Evolutionary conservation across 768 basidiomycete species (phyloP).

Genomic region (Podaxis mareebaensis): DNA sequence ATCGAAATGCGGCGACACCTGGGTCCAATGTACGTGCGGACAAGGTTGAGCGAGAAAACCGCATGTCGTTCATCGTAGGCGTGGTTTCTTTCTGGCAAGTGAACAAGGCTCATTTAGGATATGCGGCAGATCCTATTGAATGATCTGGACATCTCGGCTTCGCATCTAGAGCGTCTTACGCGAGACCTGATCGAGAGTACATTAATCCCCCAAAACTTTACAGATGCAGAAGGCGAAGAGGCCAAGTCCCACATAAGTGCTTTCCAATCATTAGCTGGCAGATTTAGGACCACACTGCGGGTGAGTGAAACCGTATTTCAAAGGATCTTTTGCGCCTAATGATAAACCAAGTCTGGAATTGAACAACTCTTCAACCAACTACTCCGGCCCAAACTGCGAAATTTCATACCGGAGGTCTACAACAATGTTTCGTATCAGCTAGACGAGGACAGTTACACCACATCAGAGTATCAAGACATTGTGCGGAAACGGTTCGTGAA

Average conservation of each 20-base stretch:
- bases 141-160: conserved; percentile 90
- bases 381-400: conserved; percentile 83
- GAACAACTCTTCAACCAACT: conserved; percentile 97
- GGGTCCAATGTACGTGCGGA: conserved; percentile 59
- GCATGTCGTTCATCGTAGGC: conserved; percentile 79
- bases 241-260: conserved; percentile 50
- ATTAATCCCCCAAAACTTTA: conserved; percentile 66
- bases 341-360: conserved; percentile 60
- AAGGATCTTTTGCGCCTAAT: background rate
- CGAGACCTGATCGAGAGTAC: conserved; percentile 60
- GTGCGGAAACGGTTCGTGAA: conserved; percentile 90
- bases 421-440: conserved; percentile 87
- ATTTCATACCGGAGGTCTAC: conserved; percentile 83
- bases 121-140: conserved; percentile 76
- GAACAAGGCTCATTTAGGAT: conserved; percentile 7
- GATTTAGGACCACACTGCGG: conserved; percentile 73
- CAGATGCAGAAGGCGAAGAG: conserved; percentile 50
- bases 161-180: conserved; percentile 82
- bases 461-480: conserved; percentile 82
- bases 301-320: conserved; percentile 39
- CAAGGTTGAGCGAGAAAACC: conserved; percentile 78
- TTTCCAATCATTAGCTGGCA: conserved; percentile 55
- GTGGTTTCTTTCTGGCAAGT: conserved; percentile 46
- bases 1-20: conserved; percentile 49
- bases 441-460: conserved; percentile 84